Evolutionary conservation across 2,329 filamentous ascomycete species (phyloP).

Genomic region (Clarireedia paspali): DNA sequence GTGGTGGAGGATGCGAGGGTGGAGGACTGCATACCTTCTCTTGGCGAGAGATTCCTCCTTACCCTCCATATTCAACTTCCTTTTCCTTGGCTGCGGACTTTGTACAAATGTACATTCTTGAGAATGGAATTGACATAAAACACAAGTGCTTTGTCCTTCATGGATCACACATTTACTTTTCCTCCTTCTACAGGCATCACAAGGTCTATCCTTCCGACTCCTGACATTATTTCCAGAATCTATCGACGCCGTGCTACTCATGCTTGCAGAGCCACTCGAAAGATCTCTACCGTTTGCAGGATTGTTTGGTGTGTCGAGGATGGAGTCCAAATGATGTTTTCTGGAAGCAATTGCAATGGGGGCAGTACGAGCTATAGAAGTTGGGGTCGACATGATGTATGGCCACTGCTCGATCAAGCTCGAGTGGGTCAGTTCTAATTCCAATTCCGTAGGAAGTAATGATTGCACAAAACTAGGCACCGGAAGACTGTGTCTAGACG

Average conservation of each 20-base stretch:
- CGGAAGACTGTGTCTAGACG: slow-evolving; percentile 20
- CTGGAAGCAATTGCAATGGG: slow-evolving; percentile 61
- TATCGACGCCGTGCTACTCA: slow-evolving; percentile 44
- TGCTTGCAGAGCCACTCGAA: slow-evolving; percentile 41
- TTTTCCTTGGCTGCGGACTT: slow-evolving; percentile 70
- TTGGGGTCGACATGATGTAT: slow-evolving; percentile 36
- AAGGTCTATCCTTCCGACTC: slow-evolving; percentile 46
- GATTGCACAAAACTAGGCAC: slow-evolving; percentile 9
- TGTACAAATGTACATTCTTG: slow-evolving; percentile 73
- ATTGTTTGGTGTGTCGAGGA: slow-evolving; percentile 16
- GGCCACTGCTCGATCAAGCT: slow-evolving; percentile 17
- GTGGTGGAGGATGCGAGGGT: neutral
- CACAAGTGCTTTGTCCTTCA: slow-evolving; percentile 64
- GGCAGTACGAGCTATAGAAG: slow-evolving; percentile 50
- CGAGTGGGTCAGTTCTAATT: slow-evolving; percentile 3
- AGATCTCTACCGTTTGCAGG: slow-evolving; percentile 19
- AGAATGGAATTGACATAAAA: slow-evolving; percentile 70
- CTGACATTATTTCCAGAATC: slow-evolving; percentile 39
- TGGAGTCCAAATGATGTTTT: slow-evolving; percentile 35
- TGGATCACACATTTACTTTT: slow-evolving; percentile 73
- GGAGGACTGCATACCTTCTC: slow-evolving; percentile 51
- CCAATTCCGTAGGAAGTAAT: neutral
- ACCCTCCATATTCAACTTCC: slow-evolving; percentile 58
- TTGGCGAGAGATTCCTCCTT: slow-evolving; percentile 54
- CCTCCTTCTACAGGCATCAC: slow-evolving; percentile 66